phyloP scores from a whole-genome alignment of 2,329 filamentous ascomycete genomes.

The Botrytis fragariae region DNA sequence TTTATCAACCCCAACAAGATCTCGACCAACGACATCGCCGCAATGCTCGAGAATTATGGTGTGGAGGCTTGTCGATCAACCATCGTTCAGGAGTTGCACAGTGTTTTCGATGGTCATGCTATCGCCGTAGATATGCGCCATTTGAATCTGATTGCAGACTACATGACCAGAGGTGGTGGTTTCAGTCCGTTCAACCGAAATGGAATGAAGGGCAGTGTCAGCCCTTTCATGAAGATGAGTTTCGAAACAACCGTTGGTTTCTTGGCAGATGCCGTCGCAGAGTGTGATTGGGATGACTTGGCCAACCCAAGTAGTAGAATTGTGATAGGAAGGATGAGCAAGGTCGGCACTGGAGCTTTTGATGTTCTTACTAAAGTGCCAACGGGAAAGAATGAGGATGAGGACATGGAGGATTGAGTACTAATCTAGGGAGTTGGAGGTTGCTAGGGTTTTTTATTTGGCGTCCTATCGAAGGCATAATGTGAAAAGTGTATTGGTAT shows the following conservation, averaged over 20 bases:
- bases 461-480: constrained; percentile 13
- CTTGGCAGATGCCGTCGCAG: constrained; percentile 85
- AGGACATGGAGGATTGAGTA: constrained; percentile 18
- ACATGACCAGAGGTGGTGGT: constrained; percentile 91
- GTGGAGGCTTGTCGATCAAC: constrained; percentile 87
- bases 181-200: constrained; percentile 93
- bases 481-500: constrained; percentile 20
- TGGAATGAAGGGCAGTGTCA: constrained; percentile 79
- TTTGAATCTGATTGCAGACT: constrained; percentile 91
- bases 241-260: constrained; percentile 97
- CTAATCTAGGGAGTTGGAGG: constrained; percentile 18
- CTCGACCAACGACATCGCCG: constrained; percentile 87
- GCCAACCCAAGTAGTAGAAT: constrained; percentile 82
- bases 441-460: neutral
- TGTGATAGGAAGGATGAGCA: constrained; percentile 79
- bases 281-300: constrained; percentile 87
- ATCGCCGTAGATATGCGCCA: constrained; percentile 91
- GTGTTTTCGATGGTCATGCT: constrained; percentile 85
- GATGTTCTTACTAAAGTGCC: constrained; percentile 71
- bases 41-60: constrained; percentile 82
- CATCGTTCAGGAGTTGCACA: constrained; percentile 81
- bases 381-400: constrained; percentile 24
- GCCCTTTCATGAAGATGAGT: constrained; percentile 97
- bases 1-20: constrained; percentile 83
- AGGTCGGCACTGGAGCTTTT: constrained; percentile 86